These are phyloP conservation scores for Crepidotus sp. DNA, from an alignment of 1,284 basidiomycete species.

Conservation along the genomic window DNA sequence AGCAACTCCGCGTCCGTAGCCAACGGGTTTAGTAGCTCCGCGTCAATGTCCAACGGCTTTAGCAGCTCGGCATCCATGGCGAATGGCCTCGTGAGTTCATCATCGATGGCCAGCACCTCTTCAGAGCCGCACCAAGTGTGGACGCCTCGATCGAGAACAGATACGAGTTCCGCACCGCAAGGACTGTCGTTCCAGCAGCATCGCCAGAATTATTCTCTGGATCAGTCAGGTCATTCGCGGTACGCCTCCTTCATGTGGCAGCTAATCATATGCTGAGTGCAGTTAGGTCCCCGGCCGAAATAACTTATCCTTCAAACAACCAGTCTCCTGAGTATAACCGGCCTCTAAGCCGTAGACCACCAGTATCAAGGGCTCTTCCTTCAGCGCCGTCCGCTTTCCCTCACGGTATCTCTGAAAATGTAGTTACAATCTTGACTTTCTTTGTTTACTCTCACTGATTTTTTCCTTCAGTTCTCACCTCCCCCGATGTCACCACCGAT, in stretches of 20 bases:
- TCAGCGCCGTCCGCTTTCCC: conserved; percentile 17
- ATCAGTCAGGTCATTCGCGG: conserved; percentile 32
- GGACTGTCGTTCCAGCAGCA: conserved; percentile 22
- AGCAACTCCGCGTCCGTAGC: conserved; percentile 18
- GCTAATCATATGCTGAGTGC: neutral
- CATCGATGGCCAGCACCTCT: conserved; percentile 5
- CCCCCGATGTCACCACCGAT: conserved; percentile 16
- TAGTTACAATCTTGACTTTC: conserved; percentile 2
- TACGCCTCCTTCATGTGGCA: conserved; percentile 17
- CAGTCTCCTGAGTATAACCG: conserved; percentile 5
- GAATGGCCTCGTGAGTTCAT: conserved; percentile 8
- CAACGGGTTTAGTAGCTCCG: conserved; percentile 5
- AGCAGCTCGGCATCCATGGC: conserved; percentile 3
- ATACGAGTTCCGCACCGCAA: conserved; percentile 13
- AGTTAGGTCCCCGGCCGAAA: conserved; percentile 15
- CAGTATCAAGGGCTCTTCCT: conserved; percentile 13
- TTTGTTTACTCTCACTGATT: neutral
- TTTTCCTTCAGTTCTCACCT: conserved; percentile 1
- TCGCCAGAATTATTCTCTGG: conserved; percentile 28
- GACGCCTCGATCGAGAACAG: conserved; percentile 22
- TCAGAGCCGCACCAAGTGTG: conserved; percentile 22
- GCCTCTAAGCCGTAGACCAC: conserved; percentile 13
- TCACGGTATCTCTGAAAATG: conserved; percentile 19
- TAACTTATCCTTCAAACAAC: conserved; percentile 14
- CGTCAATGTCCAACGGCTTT: conserved; percentile 7